Evolutionary conservation across 2,329 filamentous ascomycete genomes (phyloP).

Genomic region (Truncatella angustata): DNA sequence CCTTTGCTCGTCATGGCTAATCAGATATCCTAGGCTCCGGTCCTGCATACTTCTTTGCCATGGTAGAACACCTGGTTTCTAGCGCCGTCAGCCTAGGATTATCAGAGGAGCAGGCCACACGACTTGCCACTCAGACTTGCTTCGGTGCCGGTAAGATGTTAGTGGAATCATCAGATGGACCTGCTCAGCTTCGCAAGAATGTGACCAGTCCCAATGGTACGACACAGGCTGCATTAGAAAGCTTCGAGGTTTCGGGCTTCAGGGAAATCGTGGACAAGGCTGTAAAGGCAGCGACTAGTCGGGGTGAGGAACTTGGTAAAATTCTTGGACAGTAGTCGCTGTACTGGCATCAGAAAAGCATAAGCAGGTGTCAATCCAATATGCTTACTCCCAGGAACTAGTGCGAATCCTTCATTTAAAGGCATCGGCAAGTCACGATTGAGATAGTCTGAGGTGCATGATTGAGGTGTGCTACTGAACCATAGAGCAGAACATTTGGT

Average conservation of each 20-base stretch:
- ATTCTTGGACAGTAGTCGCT: conserved; percentile 19
- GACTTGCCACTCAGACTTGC: conserved; percentile 49
- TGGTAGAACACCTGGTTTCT: conserved; percentile 49
- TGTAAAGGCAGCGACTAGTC: conserved; percentile 42
- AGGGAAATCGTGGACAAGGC: conserved; percentile 42
- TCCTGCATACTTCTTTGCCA: conserved; percentile 52
- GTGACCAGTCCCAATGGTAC: conserved; percentile 53
- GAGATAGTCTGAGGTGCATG: too few species aligned
- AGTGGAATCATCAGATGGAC: conserved; percentile 42
- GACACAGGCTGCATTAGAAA: conserved; percentile 46
- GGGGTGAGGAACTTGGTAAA: conserved; percentile 43
- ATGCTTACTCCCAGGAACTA: too few species aligned
- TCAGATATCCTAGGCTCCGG: conserved; percentile 38
- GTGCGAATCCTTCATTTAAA: too few species aligned
- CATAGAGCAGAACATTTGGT: too few species aligned
- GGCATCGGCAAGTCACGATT: too few species aligned
- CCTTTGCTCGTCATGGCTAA: background rate
- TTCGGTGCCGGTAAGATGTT: conserved; percentile 52
- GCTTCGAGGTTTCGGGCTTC: conserved; percentile 43
- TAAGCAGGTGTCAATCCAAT: too few species aligned
- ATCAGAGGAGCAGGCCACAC: conserved; percentile 45
- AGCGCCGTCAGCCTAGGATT: conserved; percentile 43
- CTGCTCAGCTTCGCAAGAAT: conserved; percentile 46
- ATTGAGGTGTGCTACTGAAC: too few species aligned
- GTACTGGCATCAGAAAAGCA: background rate